Evolutionary conservation across 2,329 filamentous ascomycete genomes (phyloP).

Genomic region (Sarocladium oryzae): DNA sequence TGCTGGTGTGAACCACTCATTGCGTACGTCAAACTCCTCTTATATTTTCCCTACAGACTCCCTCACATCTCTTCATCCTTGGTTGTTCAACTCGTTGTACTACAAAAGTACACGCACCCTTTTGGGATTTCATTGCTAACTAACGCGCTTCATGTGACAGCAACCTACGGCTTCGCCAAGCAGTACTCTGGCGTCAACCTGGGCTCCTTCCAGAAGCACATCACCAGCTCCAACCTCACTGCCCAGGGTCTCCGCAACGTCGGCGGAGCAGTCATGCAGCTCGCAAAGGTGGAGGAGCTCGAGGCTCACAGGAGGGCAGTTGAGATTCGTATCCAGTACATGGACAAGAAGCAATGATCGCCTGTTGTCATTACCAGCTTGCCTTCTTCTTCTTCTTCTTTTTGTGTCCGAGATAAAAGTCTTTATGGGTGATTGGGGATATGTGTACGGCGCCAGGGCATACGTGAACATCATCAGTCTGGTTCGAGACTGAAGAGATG

Average conservation of each 20-base stretch:
- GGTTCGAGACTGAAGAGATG: too few relatives aligned
- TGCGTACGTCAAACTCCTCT: slow-evolving; percentile 61
- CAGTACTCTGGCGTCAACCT: slow-evolving; percentile 98
- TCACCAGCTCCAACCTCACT: slow-evolving; percentile 88
- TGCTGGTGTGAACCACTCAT: slow-evolving; percentile 92
- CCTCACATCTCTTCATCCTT: too few relatives aligned
- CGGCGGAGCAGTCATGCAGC: slow-evolving; percentile 83
- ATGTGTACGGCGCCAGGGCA: too few relatives aligned
- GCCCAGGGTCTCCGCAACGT: slow-evolving; percentile 80
- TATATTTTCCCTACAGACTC: neutral
- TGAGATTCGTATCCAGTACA: slow-evolving; percentile 64
- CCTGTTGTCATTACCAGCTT: too few relatives aligned
- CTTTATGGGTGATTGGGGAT: too few relatives aligned
- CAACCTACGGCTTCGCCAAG: slow-evolving; percentile 95
- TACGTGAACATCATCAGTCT: too few relatives aligned
- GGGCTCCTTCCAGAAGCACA: slow-evolving; percentile 94
- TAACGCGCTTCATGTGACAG: slow-evolving; percentile 35
- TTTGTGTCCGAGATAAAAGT: too few relatives aligned
- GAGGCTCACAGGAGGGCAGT: slow-evolving; percentile 90
- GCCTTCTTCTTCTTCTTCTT: too few relatives aligned
- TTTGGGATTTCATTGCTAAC: neutral
- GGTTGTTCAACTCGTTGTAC: too few relatives aligned
- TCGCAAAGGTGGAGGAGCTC: slow-evolving; percentile 88
- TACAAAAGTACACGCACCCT: too few relatives aligned
- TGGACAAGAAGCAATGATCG: slow-evolving; percentile 27